These are phyloP conservation scores for Coemansia sp. DNA, from an alignment of 192 early-diverging fungal species.

Conservation along the genomic window DNA sequence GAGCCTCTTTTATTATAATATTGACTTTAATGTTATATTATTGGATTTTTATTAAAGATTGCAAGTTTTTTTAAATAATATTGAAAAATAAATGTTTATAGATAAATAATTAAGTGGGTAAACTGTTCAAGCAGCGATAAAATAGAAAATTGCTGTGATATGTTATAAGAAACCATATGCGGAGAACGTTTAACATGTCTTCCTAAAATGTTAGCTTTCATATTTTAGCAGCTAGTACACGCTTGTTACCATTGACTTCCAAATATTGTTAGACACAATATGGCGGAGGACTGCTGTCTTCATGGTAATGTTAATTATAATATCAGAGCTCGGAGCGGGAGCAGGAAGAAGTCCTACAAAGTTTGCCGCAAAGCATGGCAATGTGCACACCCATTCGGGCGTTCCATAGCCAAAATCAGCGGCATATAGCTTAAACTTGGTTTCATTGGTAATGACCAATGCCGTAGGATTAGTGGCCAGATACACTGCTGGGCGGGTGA, in stretches of 20 bases:
- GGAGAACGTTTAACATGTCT: too few species aligned
- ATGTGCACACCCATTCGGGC: slow-evolving; percentile 47
- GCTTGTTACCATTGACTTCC: slow-evolving; percentile 30
- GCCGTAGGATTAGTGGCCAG: slow-evolving; percentile 28
- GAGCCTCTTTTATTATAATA: too few species aligned
- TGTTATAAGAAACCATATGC: too few species aligned
- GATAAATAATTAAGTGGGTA: too few species aligned
- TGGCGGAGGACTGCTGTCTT: slow-evolving; percentile 37
- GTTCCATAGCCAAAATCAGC: slow-evolving; percentile 43
- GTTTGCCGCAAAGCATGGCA: slow-evolving; percentile 47
- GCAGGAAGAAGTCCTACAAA: slow-evolving; percentile 48
- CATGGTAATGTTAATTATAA: slow-evolving; percentile 43
- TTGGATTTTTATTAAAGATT: too few species aligned
- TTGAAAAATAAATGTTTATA: too few species aligned
- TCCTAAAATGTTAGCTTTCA: too few species aligned
- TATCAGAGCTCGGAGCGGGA: slow-evolving; percentile 37
- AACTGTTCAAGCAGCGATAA: too few species aligned
- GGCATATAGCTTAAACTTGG: slow-evolving; percentile 41
- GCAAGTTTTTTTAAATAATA: too few species aligned
- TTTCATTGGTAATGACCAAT: slow-evolving; percentile 43
- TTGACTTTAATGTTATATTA: too few species aligned
- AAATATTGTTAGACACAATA: slow-evolving; percentile 33
- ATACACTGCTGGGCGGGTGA: slow-evolving; percentile 43
- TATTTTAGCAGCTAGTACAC: slow-evolving; percentile 16
- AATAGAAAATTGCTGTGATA: too few species aligned